phyloP scores from a whole-genome alignment of 2,329 filamentous ascomycete genomes.

The Neodidymelliopsis sp. region DNA sequence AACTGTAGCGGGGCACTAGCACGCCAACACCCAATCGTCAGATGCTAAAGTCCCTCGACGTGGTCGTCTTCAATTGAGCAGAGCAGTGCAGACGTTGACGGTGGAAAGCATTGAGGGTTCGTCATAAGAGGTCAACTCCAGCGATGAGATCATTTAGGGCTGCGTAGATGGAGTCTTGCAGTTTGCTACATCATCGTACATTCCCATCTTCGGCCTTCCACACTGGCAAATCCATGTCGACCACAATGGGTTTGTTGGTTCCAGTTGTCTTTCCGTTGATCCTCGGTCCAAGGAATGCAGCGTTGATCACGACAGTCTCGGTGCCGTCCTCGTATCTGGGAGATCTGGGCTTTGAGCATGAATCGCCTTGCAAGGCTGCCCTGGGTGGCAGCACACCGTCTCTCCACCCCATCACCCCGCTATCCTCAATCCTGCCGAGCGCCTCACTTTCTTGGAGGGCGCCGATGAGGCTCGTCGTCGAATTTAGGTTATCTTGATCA shows the following conservation, averaged over 20 bases:
- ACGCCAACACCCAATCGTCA: constrained; percentile 22
- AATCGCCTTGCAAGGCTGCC: constrained; percentile 23
- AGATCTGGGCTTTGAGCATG: constrained; percentile 8
- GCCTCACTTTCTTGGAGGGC: constrained; percentile 33
- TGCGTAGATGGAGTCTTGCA: constrained; percentile 22
- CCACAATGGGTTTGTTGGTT: constrained; percentile 82
- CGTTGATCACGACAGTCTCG: constrained; percentile 83
- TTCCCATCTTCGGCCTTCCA: constrained; percentile 44
- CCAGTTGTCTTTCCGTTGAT: constrained; percentile 64
- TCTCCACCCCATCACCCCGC: constrained; percentile 29
- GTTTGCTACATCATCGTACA: constrained; percentile 24
- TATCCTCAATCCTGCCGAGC: constrained; percentile 23
- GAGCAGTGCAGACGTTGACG: not conserved
- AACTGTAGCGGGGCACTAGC: constrained; percentile 29
- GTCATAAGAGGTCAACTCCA: constrained; percentile 13
- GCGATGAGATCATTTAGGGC: constrained; percentile 32
- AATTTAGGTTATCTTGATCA: constrained; percentile 29
- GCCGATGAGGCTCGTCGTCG: constrained; percentile 31
- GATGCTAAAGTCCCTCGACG: constrained; percentile 26
- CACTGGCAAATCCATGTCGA: constrained; percentile 77
- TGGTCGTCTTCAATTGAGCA: constrained; percentile 34
- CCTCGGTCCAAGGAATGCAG: constrained; percentile 73
- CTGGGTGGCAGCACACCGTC: constrained; percentile 34
- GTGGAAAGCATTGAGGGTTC: constrained; percentile 9
- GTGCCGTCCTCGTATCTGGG: constrained; percentile 50